Conservation (phyloP, 2,329 filamentous ascomycete species). For the Lomentospora prolificans region DNA sequence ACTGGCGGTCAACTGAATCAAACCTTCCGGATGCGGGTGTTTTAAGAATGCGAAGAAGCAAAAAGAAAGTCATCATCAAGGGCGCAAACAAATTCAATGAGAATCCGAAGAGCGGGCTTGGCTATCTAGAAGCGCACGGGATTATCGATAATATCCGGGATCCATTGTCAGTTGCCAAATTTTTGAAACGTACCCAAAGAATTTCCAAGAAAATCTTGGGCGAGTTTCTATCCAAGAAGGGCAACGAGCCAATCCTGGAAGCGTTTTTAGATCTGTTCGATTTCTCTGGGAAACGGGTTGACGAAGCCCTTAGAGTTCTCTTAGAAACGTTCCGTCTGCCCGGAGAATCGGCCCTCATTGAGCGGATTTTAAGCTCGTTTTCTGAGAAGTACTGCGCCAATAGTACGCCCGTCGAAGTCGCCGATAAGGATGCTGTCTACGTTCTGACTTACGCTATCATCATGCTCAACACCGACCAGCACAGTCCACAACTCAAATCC, state of each 20-base stretch:
- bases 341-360: slow-evolving; percentile 86
- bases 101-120: slow-evolving; percentile 79
- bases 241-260: slow-evolving; percentile 74
- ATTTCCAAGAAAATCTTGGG: slow-evolving; percentile 86
- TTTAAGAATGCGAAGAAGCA: slow-evolving; percentile 62
- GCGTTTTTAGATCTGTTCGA: slow-evolving; percentile 84
- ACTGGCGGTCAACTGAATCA: slow-evolving; percentile 55
- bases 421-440: slow-evolving; percentile 78
- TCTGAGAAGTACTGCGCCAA: slow-evolving; percentile 72
- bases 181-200: slow-evolving; percentile 77
- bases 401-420: slow-evolving; percentile 62
- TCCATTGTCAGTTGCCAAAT: slow-evolving; percentile 69
- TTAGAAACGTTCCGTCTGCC: slow-evolving; percentile 88
- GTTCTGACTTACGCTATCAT: slow-evolving; percentile 94
- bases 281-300: slow-evolving; percentile 75
- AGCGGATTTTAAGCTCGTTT: slow-evolving; percentile 82
- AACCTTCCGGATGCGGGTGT: slow-evolving; percentile 44
- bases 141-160: slow-evolving; percentile 71
- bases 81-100: slow-evolving; percentile 92
- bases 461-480: slow-evolving; percentile 93
- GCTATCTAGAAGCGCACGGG: slow-evolving; percentile 73
- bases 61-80: slow-evolving; percentile 81
- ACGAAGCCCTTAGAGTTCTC: slow-evolving; percentile 81
- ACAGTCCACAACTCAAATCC: slow-evolving; percentile 79
- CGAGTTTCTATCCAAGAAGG: slow-evolving; percentile 85